Evolutionary conservation across 2,329 filamentous ascomycete genomes (phyloP).

Genomic region (Fusarium acutatum): DNA sequence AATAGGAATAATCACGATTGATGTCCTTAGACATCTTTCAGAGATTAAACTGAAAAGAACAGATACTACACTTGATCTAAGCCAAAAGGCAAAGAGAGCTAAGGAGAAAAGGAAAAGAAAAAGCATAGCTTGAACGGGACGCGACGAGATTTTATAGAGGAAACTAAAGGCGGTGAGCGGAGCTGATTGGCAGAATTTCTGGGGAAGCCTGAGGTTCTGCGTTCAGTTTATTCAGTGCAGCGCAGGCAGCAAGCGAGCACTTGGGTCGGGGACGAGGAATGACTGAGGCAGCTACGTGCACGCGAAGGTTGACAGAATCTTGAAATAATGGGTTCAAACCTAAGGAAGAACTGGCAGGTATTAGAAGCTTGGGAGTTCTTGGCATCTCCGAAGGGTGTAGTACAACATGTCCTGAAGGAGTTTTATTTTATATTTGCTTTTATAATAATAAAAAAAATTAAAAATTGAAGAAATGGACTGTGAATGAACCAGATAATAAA

Average conservation of each 20-base stretch:
- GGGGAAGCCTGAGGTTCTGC: slow-evolving; percentile 1
- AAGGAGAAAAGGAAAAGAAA: slow-evolving; percentile 46
- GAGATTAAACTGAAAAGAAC: slow-evolving; percentile 98
- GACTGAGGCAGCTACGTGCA: slow-evolving; percentile 2
- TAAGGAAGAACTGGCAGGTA: neutral
- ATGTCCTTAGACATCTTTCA: slow-evolving; percentile 80
- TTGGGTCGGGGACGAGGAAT: slow-evolving; percentile 19
- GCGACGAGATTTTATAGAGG: slow-evolving; percentile 34
- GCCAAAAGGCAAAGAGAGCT: slow-evolving; percentile 66
- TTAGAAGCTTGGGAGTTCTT: neutral
- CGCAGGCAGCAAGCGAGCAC: neutral
- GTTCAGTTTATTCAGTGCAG: neutral
- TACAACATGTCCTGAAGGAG: neutral
- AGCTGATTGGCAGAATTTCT: slow-evolving; percentile 40
- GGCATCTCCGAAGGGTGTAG: neutral
- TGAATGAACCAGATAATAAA: neutral
- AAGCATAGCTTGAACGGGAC: slow-evolving; percentile 19
- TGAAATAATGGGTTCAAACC: neutral
- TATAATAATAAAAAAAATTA: neutral
- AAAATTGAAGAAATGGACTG: neutral
- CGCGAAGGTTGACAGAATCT: neutral
- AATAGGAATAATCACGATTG: slow-evolving; percentile 84
- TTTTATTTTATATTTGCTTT: neutral
- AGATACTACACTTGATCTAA: slow-evolving; percentile 97
- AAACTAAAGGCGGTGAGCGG: slow-evolving; percentile 38